These are phyloP conservation scores for Mucor indicus DNA, from an alignment of 371 early-diverging fungal species.

Conservation along the genomic window DNA sequence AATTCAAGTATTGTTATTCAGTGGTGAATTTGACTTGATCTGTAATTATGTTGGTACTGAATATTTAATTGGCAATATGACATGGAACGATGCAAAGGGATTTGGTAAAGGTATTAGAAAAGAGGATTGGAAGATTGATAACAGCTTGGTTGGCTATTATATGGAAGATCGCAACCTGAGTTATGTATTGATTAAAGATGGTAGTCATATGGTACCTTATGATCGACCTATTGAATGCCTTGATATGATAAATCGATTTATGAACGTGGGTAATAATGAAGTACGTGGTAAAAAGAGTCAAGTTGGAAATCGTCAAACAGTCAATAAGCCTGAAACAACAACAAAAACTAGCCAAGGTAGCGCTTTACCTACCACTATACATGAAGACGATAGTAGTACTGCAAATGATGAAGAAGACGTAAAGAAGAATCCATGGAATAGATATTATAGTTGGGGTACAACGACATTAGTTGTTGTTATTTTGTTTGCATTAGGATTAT, in stretches of 20 bases:
- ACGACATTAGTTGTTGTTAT: slow-evolving; percentile 27
- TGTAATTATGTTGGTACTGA: slow-evolving; percentile 78
- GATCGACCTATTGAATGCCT: slow-evolving; percentile 63
- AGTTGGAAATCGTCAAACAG: slow-evolving; percentile 15
- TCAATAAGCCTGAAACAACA: neutral
- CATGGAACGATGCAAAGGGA: slow-evolving; percentile 73
- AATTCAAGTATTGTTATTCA: slow-evolving; percentile 58
- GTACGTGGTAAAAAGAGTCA: slow-evolving; percentile 32
- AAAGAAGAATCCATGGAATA: slow-evolving; percentile 2
- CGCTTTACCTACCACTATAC: neutral
- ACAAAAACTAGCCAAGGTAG: neutral
- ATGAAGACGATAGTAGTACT: too few species aligned
- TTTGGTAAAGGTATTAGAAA: slow-evolving; percentile 37
- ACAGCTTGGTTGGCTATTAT: slow-evolving; percentile 52
- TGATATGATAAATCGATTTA: slow-evolving; percentile 77
- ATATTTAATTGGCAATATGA: slow-evolving; percentile 64
- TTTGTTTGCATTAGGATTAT: slow-evolving; percentile 19
- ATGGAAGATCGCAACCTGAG: slow-evolving; percentile 66
- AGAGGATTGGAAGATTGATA: slow-evolving; percentile 58
- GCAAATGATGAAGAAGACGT: slow-evolving; percentile 1
- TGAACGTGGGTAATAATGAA: slow-evolving; percentile 49
- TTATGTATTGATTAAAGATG: slow-evolving; percentile 64
- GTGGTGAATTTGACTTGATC: slow-evolving; percentile 82
- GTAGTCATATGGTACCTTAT: slow-evolving; percentile 83
- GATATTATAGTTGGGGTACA: slow-evolving; percentile 23